phyloP scores from a whole-genome alignment of 164 flowering plant species.

The Dillenia turbinata region DNA sequence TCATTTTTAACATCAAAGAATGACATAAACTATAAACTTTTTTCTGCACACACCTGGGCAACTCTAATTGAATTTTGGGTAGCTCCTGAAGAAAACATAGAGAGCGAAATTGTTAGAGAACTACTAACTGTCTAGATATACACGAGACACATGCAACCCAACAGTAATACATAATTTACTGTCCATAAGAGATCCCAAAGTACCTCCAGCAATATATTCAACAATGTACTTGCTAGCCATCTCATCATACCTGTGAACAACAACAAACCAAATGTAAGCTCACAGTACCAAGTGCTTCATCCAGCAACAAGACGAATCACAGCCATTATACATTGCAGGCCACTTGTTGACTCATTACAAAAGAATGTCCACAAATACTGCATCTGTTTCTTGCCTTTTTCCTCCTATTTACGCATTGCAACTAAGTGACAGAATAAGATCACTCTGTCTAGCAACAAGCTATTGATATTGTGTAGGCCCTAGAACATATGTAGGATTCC shows the following conservation, averaged over 20 bases:
- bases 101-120: conserved; percentile 4
- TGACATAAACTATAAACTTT: neutral
- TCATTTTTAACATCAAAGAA: neutral
- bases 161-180: no score
- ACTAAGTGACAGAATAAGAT: no score
- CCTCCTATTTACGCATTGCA: no score
- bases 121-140: neutral
- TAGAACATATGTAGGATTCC: no score
- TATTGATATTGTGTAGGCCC: no score
- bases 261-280: no score
- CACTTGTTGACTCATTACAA: no score
- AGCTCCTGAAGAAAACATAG: conserved; percentile 53
- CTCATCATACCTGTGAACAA: conserved; percentile 58
- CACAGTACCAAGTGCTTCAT: no score
- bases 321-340: neutral
- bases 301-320: neutral
- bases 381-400: no score
- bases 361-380: no score
- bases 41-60: conserved; percentile 56
- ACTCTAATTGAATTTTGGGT: conserved; percentile 95
- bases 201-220: conserved; percentile 91
- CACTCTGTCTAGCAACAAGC: no score
- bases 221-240: conserved; percentile 47
- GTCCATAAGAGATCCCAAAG: neutral
- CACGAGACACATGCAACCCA: no score